These are phyloP conservation scores for Fusarium sp. DNA, from an alignment of 2,329 filamentous ascomycete species.

Conservation along the genomic window DNA sequence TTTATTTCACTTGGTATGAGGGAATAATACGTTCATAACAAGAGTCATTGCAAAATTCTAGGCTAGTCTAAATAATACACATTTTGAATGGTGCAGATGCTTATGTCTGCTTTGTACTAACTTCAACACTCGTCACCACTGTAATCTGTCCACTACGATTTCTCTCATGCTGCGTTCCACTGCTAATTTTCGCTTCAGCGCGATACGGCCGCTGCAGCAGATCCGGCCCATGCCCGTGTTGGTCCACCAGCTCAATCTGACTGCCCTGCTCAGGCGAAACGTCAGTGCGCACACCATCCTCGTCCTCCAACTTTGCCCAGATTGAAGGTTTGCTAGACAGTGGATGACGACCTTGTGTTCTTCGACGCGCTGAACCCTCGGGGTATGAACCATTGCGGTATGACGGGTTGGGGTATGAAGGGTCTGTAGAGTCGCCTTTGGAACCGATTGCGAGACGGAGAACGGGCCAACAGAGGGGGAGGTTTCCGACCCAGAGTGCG, in stretches of 20 bases:
- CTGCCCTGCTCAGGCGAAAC: conserved; percentile 42
- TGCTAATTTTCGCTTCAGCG: conserved; percentile 12
- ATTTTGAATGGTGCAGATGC: background rate
- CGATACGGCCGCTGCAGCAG: conserved; percentile 28
- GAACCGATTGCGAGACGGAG: conserved; percentile 58
- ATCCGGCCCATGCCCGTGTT: conserved; percentile 15
- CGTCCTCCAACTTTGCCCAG: conserved; percentile 51
- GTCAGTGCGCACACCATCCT: conserved; percentile 29
- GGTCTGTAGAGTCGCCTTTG: conserved; percentile 39
- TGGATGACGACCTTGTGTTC: conserved; percentile 18
- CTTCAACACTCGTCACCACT: conserved; percentile 48
- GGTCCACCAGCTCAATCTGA: conserved; percentile 49
- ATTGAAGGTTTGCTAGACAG: conserved; percentile 41
- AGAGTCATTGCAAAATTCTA: background rate
- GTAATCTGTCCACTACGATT: conserved; percentile 40
- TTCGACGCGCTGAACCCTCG: conserved; percentile 37
- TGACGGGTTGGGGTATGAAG: conserved; percentile 39
- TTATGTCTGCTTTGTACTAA: conserved; percentile 31
- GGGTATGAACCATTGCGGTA: conserved; percentile 35
- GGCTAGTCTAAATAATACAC: background rate
- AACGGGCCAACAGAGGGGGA: conserved; percentile 70
- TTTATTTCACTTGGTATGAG: background rate
- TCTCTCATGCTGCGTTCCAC: background rate
- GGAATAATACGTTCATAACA: background rate
- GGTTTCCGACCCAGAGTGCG: conserved; percentile 70